Base-by-base conservation (phyloP, 352 stramenopile species). In the Globisporangium barbulae region DNA sequence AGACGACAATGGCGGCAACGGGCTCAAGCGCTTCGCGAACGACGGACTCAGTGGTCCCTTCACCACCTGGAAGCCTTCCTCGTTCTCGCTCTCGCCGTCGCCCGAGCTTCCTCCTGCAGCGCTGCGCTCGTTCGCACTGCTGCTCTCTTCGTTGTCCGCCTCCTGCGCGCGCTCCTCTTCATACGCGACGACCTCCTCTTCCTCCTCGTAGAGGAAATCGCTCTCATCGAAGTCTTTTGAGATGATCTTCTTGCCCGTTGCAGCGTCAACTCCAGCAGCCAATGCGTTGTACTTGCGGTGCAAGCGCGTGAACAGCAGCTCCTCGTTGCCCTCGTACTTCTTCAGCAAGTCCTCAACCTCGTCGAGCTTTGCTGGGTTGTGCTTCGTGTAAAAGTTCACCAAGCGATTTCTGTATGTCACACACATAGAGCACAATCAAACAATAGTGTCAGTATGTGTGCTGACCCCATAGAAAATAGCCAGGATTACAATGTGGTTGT, bases 241-340 rank as follows among this genome's bases (percentile, higher is more conserved):
- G 15, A 49, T 55, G 59, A 64, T 41, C 60, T 73, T 77, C 53
- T 76, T 76, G 10, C 69, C 64, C 31, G 4, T 9, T 33, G n/a
- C n/a, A 8, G 53, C 37, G 47, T 76, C 69, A 3, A 28, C 53
- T 7, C 41, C n/a, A 44, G 62, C 66, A 33, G 80, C 83, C 33
- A 91, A 53, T 15, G 78, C 76, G 39, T 88, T 88, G 70, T 94
- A 94, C 65, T 94, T 94, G 59, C 81, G 75, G 53, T 93, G 81
- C 55, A 94, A 62, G 8, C 84, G 74, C 59, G 74, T 72, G 53
- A 93, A 94, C 44, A 94, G 63, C 39, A 93, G 67, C 55, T 94
- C 79, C 64, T 94, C 84, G 55, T 93, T 91, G 31, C 80, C 65
- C 47, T 86, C 69, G 63, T 93, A 94, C 62, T 91, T 91, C 37